Evolutionary conservation across 1,284 basidiomycete genomes (phyloP), one percentile per base, ranked within the genome.

Genomic region (Tetrapyrgos nigripes): DNA sequence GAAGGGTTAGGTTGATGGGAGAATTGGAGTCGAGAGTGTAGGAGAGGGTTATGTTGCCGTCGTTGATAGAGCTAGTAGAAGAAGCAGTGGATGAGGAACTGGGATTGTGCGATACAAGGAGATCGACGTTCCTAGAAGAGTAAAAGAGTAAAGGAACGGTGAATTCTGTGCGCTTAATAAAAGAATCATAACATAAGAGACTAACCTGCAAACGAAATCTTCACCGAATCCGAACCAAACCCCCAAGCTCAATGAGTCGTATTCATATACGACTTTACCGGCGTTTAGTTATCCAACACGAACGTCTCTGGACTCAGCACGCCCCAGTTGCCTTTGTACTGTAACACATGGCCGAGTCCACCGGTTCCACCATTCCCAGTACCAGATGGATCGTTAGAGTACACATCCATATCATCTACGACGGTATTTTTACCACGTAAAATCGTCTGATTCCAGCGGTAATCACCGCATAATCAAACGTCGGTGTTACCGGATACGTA

Each of bases 391-490:
- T n/a, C n/a, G n/a, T n/a, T n/a, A n/a, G n/a, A n/a, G n/a, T n/a
- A n/a, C n/a, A n/a, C n/a, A n/a, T 76, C 72, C 4, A 62, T 53
- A 60, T 79, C 76, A 50, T 79, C 76, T 17, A 76, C 69, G 31
- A 75, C 71, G 51, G 79, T 64, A 3, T 72, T 75, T 40, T 66
- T 66, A 23, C 73, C 71, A 19, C 67, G 60, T 23, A 79, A 61
- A 23, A 67, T 62, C 23, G 76, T 78, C 23, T 70, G 70, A 10
- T 58, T 55, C 6, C 74, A 40, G 76, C 72, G 26, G 68, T 71
- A 28, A 78, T 66, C 10, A 74, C 70, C 19, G 77, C 53, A 58
- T 76, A 79, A 59, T 79, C 78, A 40, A 79, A 71, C 6, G 68
- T 64, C 11, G 76, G 72, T 40, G 26, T 62, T 63, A 13, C 68